phyloP scores from a whole-genome alignment of 2,329 filamentous ascomycete genomes.

The Paramyrothecium sp. region DNA sequence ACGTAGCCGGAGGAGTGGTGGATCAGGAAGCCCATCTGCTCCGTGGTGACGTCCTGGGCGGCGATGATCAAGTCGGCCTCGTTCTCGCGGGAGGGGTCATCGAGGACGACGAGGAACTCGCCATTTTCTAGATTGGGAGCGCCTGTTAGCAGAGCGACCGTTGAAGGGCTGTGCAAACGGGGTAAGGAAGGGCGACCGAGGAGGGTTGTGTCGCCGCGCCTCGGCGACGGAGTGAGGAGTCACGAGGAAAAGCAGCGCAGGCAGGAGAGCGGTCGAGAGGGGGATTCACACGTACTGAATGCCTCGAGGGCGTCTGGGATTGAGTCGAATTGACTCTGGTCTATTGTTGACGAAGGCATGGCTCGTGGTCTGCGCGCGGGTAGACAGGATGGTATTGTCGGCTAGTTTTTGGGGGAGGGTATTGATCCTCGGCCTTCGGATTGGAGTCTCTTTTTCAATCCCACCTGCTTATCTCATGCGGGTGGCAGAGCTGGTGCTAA shows the following conservation, averaged over 20 bases:
- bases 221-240: not conserved
- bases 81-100: conserved; percentile 90
- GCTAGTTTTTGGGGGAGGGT: not conserved
- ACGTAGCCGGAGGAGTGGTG: conserved; percentile 87
- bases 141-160: not conserved
- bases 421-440: not conserved
- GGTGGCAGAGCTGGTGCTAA: no score
- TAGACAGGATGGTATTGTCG: not conserved
- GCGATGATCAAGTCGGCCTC: conserved; percentile 98
- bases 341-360: conserved; percentile 53
- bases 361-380: conserved; percentile 6
- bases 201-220: not conserved
- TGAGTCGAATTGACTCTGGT: conserved; percentile 56
- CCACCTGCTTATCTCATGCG: not conserved
- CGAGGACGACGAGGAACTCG: conserved; percentile 94
- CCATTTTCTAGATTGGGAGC: conserved; percentile 57
- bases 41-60: conserved; percentile 76
- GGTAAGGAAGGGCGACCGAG: not conserved
- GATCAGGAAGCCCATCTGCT: conserved; percentile 96
- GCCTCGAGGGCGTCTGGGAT: conserved; percentile 64
- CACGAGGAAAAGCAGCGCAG: conserved; percentile 4
- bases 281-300: conserved; percentile 51
- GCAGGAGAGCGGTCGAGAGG: not conserved
- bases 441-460: not conserved
- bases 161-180: no score